Base-by-base conservation (phyloP, 306 rosid genomes). In the Corylus heterophylla region DNA sequence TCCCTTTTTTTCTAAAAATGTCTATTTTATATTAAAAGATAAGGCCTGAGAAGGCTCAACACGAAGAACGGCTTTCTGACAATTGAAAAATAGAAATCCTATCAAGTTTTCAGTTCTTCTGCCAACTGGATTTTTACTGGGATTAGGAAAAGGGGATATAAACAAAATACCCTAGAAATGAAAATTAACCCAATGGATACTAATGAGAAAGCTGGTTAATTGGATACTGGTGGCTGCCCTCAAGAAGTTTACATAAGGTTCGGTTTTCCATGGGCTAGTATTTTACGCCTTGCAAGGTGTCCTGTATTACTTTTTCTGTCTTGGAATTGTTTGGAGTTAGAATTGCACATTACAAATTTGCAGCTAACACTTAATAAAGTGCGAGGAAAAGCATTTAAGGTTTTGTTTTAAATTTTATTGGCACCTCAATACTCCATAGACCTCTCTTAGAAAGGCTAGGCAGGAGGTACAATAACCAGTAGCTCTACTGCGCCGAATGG, bases 51-150 rank as follows among this genome's bases (percentile, higher is more conserved):
- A 67, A 37, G 47, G 71, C 48, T 17, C 71, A 67, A 17, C 48
- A 67, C 27, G 8, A 59, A 25, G 27, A 39, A 39, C 4, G 18
- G 14, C 16, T 68, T n/a, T 68, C 51, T 0, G 0, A 12, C 45
- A 42, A 35, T n/a, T 10, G 48, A 35, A 42, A 39, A 25, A 59
- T 25, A 59, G 35, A 25, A 59, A 59, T 27, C 14, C 66, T 59
- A 59, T 59, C 66, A 9, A 59, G 8, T 56, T 39, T 1, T 39
- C 22, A 29, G 50, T n/a, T 39, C 52, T 37, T 8, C 37, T 18
- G 25, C 44, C n/a, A 62, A 54, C 71, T 67, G 71, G 50, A 17
- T 67, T 66, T 66, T 67, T 17, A 67, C 27, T 67, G 18, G 49
- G n/a, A 67, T 67, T 22, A 18, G 8, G 45, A 42, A 42, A 12